Conservation (phyloP, 805 yeast species). For the Kuraishia borneana region DNA sequence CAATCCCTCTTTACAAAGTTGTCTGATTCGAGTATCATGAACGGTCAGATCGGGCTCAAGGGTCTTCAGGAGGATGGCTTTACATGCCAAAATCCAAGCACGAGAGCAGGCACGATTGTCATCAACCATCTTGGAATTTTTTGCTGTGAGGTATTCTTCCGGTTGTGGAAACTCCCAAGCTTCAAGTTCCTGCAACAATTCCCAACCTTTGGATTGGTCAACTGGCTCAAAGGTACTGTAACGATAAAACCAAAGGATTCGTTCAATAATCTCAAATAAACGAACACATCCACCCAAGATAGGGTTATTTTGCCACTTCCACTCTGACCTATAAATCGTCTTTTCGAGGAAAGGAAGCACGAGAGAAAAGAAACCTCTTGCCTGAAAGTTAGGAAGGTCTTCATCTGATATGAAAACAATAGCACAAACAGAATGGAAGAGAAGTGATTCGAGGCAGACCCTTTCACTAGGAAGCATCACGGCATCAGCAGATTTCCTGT, state of each 20-base stretch:
- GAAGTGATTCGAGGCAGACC: background rate
- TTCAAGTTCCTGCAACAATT: background rate
- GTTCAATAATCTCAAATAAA: background rate
- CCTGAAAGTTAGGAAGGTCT: background rate
- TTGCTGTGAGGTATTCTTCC: too few relatives aligned
- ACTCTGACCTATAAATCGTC: background rate
- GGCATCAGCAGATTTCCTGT: background rate
- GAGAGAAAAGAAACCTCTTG: background rate
- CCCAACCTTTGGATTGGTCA: background rate
- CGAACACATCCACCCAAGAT: background rate
- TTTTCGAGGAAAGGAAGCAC: too few relatives aligned
- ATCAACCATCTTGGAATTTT: too few relatives aligned
- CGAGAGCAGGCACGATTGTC: too few relatives aligned
- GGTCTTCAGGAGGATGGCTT: background rate
- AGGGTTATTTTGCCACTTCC: background rate
- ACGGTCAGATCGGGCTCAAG: background rate
- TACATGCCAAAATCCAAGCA: too few relatives aligned
- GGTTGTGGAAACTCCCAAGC: background rate
- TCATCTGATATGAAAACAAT: background rate
- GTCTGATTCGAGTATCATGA: background rate
- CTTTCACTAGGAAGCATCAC: background rate
- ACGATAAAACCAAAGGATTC: background rate
- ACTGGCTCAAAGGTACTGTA: background rate
- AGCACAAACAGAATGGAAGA: background rate
- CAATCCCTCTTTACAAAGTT: background rate